Percentiles rank a stretch among this genome's conserved stretches.
Conservation (phyloP, 148 eudicot species). For the Camellia sinensis region DNA sequence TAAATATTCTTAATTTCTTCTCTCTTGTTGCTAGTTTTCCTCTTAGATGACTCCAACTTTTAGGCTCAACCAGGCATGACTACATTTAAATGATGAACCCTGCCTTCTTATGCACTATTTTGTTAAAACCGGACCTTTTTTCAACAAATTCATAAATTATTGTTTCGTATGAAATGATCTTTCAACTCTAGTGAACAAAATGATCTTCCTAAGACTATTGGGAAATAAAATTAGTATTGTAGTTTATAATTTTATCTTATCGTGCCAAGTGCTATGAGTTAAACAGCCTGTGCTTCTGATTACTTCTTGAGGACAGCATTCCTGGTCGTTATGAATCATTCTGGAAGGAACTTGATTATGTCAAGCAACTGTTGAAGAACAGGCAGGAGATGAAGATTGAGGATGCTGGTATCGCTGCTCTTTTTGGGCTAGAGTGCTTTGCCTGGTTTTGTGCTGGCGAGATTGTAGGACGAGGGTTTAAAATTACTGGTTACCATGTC, state of each 20-base stretch:
- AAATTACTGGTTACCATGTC: constrained; percentile 56
- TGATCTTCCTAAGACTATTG: not conserved
- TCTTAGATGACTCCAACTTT: not conserved
- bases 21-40: not conserved
- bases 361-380: constrained; percentile 57
- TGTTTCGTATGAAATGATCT: no score
- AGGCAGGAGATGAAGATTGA: constrained; percentile 52
- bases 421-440: constrained; percentile 67
- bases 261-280: not conserved
- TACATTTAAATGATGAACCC: not conserved
- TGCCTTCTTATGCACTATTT: not conserved
- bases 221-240: not conserved
- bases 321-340: constrained; percentile 59
- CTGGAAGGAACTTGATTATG: constrained; percentile 53
- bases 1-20: constrained; percentile 6
- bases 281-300: not conserved
- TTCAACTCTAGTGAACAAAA: no score
- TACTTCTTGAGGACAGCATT: constrained; percentile 33
- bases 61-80: not conserved
- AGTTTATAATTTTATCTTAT: not conserved
- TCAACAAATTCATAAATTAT: not conserved
- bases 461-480: constrained; percentile 64
- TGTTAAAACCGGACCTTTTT: not conserved
- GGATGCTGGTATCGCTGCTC: constrained; percentile 52
- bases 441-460: constrained; percentile 76